These are phyloP conservation scores for Xylaria grammica DNA, from an alignment of 495 filamentous ascomycete species.

Conservation along the genomic window DNA sequence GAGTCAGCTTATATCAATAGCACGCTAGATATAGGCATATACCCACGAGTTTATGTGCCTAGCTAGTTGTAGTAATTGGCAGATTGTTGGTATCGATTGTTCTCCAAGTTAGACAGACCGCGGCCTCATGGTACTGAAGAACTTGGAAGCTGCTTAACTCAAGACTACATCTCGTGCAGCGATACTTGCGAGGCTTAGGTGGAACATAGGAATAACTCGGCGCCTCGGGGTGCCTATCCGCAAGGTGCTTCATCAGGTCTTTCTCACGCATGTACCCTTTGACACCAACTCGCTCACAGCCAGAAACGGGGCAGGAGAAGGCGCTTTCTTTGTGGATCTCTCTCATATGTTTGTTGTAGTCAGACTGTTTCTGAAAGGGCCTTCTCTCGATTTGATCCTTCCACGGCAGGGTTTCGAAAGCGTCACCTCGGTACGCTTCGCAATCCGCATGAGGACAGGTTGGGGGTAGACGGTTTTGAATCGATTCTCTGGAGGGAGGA, in stretches of 20 bases:
- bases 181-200: neutral
- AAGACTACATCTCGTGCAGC: neutral
- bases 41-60: too few species aligned
- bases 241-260: constrained; percentile 40
- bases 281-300: constrained; percentile 39
- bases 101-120: too few species aligned
- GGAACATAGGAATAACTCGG: constrained; percentile 6
- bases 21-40: too few species aligned
- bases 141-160: neutral
- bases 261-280: constrained; percentile 40
- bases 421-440: constrained; percentile 21
- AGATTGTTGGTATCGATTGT: too few species aligned
- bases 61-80: too few species aligned
- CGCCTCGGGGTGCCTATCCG: constrained; percentile 27
- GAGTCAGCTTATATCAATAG: too few species aligned
- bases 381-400: constrained; percentile 1
- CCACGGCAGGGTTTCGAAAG: constrained; percentile 1
- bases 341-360: constrained; percentile 42
- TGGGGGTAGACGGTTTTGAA: neutral
- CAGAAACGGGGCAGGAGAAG: constrained; percentile 37
- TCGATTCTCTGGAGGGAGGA: neutral
- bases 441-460: constrained; percentile 21
- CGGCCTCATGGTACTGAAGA: neutral
- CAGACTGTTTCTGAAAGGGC: constrained; percentile 33
- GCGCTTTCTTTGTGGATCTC: constrained; percentile 38